phyloP scores from a whole-genome alignment of 805 yeast genomes.

The Torulaspora gathmanii region DNA sequence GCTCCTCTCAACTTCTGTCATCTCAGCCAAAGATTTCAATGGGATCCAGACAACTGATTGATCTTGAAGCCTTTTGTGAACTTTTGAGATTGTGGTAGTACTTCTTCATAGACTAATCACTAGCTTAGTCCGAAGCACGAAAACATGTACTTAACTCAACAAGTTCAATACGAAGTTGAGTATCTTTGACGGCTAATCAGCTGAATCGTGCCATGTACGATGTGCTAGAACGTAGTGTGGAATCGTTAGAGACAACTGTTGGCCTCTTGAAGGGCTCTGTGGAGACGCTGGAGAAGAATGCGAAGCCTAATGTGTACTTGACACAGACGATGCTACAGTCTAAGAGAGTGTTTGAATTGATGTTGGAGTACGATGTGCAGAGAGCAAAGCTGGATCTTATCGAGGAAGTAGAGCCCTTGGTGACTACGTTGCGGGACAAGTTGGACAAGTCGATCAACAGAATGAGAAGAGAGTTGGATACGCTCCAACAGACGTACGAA shows the following conservation, averaged over 20 bases:
- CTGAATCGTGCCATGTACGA: slow-evolving; percentile 20
- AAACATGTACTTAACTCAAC: background rate
- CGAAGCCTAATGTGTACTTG: slow-evolving; percentile 22
- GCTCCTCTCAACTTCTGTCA: slow-evolving; percentile 18
- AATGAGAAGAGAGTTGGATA: slow-evolving; percentile 28
- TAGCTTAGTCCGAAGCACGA: slow-evolving; percentile 1
- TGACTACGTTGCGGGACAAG: slow-evolving; percentile 26
- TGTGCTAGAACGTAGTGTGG: slow-evolving; percentile 23
- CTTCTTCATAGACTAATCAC: background rate
- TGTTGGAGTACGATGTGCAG: slow-evolving; percentile 35
- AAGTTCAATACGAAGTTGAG: background rate
- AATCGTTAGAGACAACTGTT: slow-evolving; percentile 23
- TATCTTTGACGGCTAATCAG: background rate
- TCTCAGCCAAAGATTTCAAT: background rate
- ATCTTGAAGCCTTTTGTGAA: slow-evolving; percentile 1
- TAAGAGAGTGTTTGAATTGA: slow-evolving; percentile 28
- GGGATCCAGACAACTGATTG: background rate
- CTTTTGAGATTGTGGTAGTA: slow-evolving; percentile 3
- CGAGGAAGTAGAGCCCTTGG: slow-evolving; percentile 33
- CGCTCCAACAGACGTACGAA: slow-evolving; percentile 30
- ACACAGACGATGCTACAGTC: slow-evolving; percentile 26
- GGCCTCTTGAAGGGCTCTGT: slow-evolving; percentile 22
- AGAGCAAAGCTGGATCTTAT: slow-evolving; percentile 32
- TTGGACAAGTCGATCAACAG: slow-evolving; percentile 25
- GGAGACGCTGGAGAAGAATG: slow-evolving; percentile 15